Evolutionary conservation across 306 rosid genomes (phyloP), one percentile per base, ranked within the genome.

Genomic region (Canavalia ensiformis): DNA sequence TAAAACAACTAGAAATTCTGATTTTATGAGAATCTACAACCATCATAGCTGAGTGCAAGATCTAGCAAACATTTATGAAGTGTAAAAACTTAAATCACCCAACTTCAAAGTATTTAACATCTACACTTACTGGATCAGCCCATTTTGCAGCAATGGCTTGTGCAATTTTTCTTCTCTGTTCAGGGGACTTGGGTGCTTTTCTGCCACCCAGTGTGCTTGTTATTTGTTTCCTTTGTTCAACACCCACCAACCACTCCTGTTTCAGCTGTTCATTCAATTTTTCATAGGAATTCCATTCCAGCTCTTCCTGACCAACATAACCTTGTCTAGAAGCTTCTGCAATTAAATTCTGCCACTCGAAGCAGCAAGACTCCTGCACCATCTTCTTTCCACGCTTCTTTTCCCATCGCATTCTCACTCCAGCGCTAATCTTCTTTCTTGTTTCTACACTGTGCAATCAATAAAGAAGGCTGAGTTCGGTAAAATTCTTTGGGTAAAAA

Each of bases 131-230:
- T 70, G 96, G 91, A 84, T 93, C 91, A 31, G 91, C 89, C 99
- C 99, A 95, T 89, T 95, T 95, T 77, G 97, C 90, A 81, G 92
- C 55, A 84, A 95, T 93, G 80, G 98, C 94, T 88, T 85, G 90
- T n/a, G 99, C 89, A 52, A 95, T 95, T 83, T 89, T 93, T 87
- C 88, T 90, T 80, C 91, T 93, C 86, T 95, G 99, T 76, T 91
- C 98, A 42, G 62, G 87, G 81, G 99, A 85, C 92, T 91, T 95
- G 72, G 97, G 96, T 64, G 96, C 92, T 85, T 94, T 89, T 85
- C 79, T 89, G 94, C 84, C 78, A 63, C 89, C 87, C 18, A 84
- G 84, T 39, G 78, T 66, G 86, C 90, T 88, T 6, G 75, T 71
- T 82, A 52, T 82, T 58, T 39, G 58, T 65, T 88, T 91, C 84